Conservation (phyloP, 129 eudicot genomes). For the Logfia minima region DNA sequence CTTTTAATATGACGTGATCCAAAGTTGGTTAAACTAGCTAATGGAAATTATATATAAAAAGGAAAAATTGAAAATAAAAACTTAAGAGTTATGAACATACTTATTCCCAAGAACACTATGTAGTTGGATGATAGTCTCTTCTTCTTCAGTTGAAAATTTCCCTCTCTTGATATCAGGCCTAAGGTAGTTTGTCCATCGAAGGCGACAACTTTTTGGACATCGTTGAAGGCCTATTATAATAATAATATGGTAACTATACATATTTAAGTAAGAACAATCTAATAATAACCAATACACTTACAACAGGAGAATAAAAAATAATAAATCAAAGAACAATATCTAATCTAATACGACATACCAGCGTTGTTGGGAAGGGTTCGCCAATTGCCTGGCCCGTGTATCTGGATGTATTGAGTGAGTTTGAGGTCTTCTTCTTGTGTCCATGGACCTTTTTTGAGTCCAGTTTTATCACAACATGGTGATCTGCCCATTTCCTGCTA, state of each 20-base stretch:
- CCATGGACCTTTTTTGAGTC: constrained; percentile 74
- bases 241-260: neutral
- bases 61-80: neutral
- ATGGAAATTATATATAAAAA: neutral
- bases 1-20: neutral
- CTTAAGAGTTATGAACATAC: constrained; percentile 28
- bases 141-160: constrained; percentile 65
- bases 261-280: neutral
- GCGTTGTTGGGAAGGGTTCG: constrained; percentile 65
- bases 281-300: neutral
- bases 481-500: constrained; percentile 49
- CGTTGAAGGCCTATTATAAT: constrained; percentile 54
- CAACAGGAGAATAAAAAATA: no score
- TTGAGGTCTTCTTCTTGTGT: constrained; percentile 61
- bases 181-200: constrained; percentile 70
- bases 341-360: constrained; percentile 28
- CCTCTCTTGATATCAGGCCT: constrained; percentile 82
- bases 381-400: constrained; percentile 64
- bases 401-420: constrained; percentile 48
- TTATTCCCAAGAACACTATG: constrained; percentile 75
- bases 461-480: constrained; percentile 59
- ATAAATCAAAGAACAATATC: neutral
- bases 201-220: constrained; percentile 66
- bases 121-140: constrained; percentile 63
- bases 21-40: neutral